Percentiles rank a stretch among this genome's conserved stretches.
Evolutionary conservation across 2,329 filamentous ascomycete species (phyloP).

Genomic region (Nothophaeocryptopus gaeumannii): DNA sequence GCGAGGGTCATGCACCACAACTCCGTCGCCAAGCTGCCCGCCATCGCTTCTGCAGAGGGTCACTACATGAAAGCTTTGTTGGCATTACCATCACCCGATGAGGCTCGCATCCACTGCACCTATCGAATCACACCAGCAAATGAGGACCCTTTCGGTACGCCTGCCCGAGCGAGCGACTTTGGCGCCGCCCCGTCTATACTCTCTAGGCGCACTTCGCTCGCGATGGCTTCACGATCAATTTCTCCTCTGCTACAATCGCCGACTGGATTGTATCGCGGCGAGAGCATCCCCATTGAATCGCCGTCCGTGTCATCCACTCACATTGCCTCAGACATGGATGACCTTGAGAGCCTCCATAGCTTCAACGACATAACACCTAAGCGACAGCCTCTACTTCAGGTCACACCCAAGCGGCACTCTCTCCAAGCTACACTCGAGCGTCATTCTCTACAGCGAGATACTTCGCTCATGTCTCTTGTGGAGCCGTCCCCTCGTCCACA

Average conservation of each 20-base stretch:
- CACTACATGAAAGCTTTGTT: slow-evolving; percentile 35
- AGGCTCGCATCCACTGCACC: slow-evolving; percentile 15
- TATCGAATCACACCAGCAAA: not conserved
- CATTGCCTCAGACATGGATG: slow-evolving; percentile 20
- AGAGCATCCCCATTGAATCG: not conserved
- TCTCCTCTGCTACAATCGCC: no score
- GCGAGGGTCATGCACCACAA: slow-evolving; percentile 47
- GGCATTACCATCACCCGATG: slow-evolving; percentile 24
- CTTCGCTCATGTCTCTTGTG: slow-evolving; percentile 19
- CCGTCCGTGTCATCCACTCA: slow-evolving; percentile 13
- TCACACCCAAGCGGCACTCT: no score
- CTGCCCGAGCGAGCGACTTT: not conserved
- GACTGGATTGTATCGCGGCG: not conserved
- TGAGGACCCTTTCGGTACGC: slow-evolving; percentile 2
- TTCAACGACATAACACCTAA: slow-evolving; percentile 30
- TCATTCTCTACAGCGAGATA: slow-evolving; percentile 7
- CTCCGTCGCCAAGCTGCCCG: slow-evolving; percentile 44
- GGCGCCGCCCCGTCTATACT: not conserved
- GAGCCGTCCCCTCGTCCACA: slow-evolving; percentile 3
- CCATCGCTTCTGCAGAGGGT: slow-evolving; percentile 41
- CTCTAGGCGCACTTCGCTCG: not conserved
- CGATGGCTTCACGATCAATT: no score
- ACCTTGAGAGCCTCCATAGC: slow-evolving; percentile 31
- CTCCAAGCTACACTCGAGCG: slow-evolving; percentile 3
- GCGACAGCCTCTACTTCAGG: not conserved